phyloP scores from a whole-genome alignment of 345 rosid species.

The Sapria himalayana region DNA sequence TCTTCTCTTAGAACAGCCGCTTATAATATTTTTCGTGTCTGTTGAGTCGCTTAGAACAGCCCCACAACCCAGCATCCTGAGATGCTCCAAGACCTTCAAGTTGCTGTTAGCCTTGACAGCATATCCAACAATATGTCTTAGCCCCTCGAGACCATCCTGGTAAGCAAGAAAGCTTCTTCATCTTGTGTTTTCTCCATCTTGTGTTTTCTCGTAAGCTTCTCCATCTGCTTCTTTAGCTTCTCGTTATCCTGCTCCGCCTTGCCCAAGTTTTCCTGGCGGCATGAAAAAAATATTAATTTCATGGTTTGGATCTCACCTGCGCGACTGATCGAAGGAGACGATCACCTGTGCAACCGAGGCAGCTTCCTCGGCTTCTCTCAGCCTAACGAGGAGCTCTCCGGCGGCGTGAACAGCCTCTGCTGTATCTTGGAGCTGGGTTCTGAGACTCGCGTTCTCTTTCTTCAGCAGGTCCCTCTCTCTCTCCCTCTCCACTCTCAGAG shows the following conservation, averaged over 20 bases:
- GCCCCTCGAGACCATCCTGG: slow-evolving; percentile 50
- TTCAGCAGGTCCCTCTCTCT: slow-evolving; percentile 51
- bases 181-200: slow-evolving; percentile 91
- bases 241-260: slow-evolving; percentile 48
- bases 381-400: slow-evolving; percentile 82
- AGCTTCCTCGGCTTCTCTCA: slow-evolving; percentile 80
- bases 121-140: slow-evolving; percentile 58
- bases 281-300: no score
- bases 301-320: no score
- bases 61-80: slow-evolving; percentile 79
- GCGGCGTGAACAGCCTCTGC: slow-evolving; percentile 99
- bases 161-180: no score
- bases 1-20: no score
- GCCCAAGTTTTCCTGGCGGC: slow-evolving; percentile 33
- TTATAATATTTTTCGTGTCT: no score
- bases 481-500: slow-evolving; percentile 57
- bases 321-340: neutral
- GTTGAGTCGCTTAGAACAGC: no score
- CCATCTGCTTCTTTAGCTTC: slow-evolving; percentile 70
- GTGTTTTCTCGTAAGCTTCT: slow-evolving; percentile 73
- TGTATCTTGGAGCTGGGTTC: slow-evolving; percentile 65
- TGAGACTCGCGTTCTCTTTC: slow-evolving; percentile 65
- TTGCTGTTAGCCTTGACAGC: slow-evolving; percentile 91
- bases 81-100: slow-evolving; percentile 77
- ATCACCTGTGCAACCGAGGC: slow-evolving; percentile 68